A percentile compares a stretch with the other conserved stretches of the same genome.
Conservation (phyloP, 129 eudicot species). For the Saposhnikovia divaricata region DNA sequence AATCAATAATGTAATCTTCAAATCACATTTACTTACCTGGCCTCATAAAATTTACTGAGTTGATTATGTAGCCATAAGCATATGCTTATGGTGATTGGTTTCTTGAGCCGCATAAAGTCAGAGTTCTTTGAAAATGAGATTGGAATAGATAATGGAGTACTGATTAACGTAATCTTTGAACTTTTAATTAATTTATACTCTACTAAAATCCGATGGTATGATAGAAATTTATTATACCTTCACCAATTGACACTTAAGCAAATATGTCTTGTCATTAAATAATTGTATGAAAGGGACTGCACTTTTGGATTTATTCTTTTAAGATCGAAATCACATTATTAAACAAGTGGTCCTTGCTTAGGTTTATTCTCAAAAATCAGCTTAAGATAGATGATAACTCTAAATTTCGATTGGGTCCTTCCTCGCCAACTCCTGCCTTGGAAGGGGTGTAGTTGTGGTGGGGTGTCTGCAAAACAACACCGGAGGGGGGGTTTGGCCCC, state of each 20-base stretch:
- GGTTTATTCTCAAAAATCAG: background rate
- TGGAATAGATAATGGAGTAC: background rate
- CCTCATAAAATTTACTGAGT: too few relatives aligned
- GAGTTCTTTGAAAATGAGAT: background rate
- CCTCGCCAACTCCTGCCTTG: too few relatives aligned
- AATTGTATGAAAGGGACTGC: background rate
- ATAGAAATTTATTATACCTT: background rate
- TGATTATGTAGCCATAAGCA: background rate
- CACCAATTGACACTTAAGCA: background rate
- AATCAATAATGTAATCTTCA: too few relatives aligned
- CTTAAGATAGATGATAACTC: too few relatives aligned
- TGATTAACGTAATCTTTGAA: background rate
- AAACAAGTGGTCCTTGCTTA: background rate
- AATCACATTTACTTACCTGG: too few relatives aligned
- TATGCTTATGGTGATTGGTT: background rate
- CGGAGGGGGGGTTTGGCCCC: too few relatives aligned
- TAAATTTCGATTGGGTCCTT: too few relatives aligned
- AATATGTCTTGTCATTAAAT: background rate
- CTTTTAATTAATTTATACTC: too few relatives aligned
- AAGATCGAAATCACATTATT: background rate
- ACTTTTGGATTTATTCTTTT: conserved; percentile 2
- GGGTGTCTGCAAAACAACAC: too few relatives aligned
- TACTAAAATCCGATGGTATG: background rate
- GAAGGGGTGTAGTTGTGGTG: too few relatives aligned
- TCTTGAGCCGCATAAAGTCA: background rate